Base-by-base conservation (phyloP, 352 stramenopile genomes). In the Phytophthora macrochlamydospora region DNA sequence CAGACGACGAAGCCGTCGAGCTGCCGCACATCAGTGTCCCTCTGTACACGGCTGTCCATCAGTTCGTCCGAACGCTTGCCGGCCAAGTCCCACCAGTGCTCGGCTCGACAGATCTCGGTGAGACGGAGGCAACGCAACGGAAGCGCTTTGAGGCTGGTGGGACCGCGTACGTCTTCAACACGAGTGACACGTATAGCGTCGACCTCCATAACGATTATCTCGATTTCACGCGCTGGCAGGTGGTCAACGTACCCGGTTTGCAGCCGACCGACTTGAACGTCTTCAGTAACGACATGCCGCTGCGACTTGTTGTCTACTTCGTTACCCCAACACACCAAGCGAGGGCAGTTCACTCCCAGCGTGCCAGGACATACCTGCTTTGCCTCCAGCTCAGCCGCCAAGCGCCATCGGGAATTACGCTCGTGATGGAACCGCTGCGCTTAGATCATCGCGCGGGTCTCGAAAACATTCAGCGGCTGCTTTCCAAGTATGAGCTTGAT, bases 141-240 rank as follows among this genome's bases (percentile, higher is more conserved):
- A 74, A 75, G 24, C 83, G 84, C 38, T 64, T 59, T 0, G 71
- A 70, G 0, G 63, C 75, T 24, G 46, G 33, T 18, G 53, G 53
- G 3, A 59, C 68, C 0, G 59, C 77, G 51, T 89, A 83, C 67
- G 62, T 68, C 51, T 89, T 84, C 76, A 85, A 87, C 59, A 87
- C 82, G 7, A 67, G 45, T 28, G 76, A 84, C 66, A 89, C 80
- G 55, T 91, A 91, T 56, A 89, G 80, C 33, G 89, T 91, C 64
- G 79, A 88, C 49, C 90, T 91, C 57, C 81, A 89, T 63, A 89
- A 76, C 59, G 87, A 79, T 50, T 91, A 88, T 52, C 82, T 91
- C 60, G 80, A 91, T 51, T 91, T 91, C 49, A 48, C 62, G 4
- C 66, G 55, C 6, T 91, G 83, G 83, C 65, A 85, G 35, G 46